These are phyloP conservation scores for Paraglomus occultum DNA, from an alignment of 192 early-diverging fungal species.

Conservation along the genomic window DNA sequence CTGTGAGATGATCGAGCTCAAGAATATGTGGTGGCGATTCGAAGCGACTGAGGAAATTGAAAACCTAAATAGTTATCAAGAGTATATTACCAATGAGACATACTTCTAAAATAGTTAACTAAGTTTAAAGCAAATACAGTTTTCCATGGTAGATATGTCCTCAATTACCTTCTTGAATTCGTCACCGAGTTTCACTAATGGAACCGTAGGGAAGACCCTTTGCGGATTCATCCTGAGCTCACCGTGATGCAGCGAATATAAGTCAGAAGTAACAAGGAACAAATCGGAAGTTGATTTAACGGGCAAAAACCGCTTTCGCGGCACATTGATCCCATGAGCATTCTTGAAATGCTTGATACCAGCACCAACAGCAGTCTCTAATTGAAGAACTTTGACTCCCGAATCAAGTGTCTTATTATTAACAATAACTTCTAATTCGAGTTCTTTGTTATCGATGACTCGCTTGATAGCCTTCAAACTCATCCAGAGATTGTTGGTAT, in stretches of 20 bases:
- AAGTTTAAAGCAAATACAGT: background rate
- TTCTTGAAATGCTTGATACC: conserved; percentile 97
- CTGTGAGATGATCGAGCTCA: conserved; percentile 96
- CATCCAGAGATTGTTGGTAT: conserved; percentile 94
- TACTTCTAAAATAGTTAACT: background rate
- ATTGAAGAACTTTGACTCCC: conserved; percentile 96
- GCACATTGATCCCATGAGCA: conserved; percentile 98
- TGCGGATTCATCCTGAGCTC: conserved; percentile 90
- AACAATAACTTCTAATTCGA: conserved; percentile 94
- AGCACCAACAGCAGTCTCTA: conserved; percentile 99
- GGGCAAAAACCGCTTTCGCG: conserved; percentile 94
- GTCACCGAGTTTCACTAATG: conserved; percentile 95
- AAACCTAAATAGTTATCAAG: conserved; percentile 41
- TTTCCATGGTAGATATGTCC: too few species aligned
- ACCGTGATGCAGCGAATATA: conserved; percentile 93
- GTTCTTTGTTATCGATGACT: conserved; percentile 65
- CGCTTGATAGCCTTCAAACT: conserved; percentile 85
- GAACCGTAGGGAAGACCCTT: conserved; percentile 88
- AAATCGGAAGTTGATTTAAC: conserved; percentile 98
- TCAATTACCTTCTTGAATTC: conserved; percentile 93
- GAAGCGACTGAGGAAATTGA: conserved; percentile 88
- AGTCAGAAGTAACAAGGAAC: conserved; percentile 93
- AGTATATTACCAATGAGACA: background rate
- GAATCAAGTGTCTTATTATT: conserved; percentile 93
- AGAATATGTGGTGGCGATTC: conserved; percentile 93